Percentiles rank a stretch among this genome's conserved stretches.
Evolutionary conservation across 2,329 filamentous ascomycete genomes (phyloP).

Genomic region (Grosmannia clavigera): DNA sequence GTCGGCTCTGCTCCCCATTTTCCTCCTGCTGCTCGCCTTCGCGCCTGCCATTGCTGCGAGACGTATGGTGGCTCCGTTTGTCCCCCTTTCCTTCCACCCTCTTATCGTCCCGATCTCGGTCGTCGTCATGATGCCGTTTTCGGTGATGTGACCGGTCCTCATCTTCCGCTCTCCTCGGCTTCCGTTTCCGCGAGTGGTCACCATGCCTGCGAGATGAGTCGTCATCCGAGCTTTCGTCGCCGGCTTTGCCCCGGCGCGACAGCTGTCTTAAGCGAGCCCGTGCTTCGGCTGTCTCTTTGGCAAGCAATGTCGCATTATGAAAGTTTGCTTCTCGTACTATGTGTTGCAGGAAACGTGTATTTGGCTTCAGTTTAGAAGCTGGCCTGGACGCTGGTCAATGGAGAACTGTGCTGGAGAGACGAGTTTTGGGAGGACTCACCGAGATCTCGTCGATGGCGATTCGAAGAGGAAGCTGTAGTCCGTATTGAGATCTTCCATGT

Average conservation of each 20-base stretch:
- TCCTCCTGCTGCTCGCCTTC: neutral
- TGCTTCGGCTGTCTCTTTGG: slow-evolving; percentile 73
- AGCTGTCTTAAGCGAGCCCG: slow-evolving; percentile 55
- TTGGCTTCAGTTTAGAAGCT: slow-evolving; percentile 66
- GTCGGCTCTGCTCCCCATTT: neutral
- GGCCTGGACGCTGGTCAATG: slow-evolving; percentile 31
- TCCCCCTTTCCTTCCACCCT: neutral
- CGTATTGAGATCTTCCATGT: slow-evolving; percentile 7
- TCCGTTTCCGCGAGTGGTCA: neutral
- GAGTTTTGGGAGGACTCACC: neutral
- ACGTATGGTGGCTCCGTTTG: neutral
- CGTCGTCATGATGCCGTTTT: neutral
- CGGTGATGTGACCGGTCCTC: neutral
- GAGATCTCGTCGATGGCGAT: neutral
- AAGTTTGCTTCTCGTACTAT: slow-evolving; percentile 79
- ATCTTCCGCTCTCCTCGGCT: neutral
- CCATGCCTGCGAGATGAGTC: neutral
- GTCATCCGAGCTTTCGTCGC: neutral
- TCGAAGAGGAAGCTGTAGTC: slow-evolving; percentile 9
- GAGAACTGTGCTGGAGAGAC: neutral
- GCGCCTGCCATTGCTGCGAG: neutral
- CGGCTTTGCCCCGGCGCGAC: neutral
- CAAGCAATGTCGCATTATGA: slow-evolving; percentile 78
- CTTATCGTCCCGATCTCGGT: neutral
- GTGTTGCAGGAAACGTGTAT: slow-evolving; percentile 77